phyloP scores from a whole-genome alignment of 192 early-diverging fungal genomes.

The Pecoramyces ruminantium region DNA sequence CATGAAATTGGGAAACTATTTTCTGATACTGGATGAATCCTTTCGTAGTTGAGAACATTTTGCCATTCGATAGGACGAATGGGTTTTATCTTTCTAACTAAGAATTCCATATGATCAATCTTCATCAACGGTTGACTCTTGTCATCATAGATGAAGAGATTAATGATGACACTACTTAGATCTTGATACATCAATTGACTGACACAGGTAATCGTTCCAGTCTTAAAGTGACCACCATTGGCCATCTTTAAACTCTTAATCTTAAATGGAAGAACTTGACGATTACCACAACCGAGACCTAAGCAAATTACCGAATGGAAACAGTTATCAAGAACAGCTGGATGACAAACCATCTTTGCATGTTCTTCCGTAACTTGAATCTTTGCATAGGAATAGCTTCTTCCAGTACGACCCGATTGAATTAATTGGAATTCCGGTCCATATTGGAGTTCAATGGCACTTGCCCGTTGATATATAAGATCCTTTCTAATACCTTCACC shows the following conservation, averaged over 20 bases:
- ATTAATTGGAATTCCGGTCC: neutral
- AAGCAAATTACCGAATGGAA: neutral
- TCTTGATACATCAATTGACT: neutral
- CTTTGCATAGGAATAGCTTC: neutral
- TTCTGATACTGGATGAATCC: neutral
- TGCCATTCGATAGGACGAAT: neutral
- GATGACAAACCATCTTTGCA: neutral
- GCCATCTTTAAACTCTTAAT: neutral
- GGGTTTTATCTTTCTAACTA: neutral
- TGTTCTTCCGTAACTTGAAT: neutral
- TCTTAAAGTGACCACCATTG: neutral
- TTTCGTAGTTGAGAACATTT: neutral
- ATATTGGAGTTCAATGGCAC: neutral
- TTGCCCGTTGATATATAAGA: neutral
- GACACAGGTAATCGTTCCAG: neutral
- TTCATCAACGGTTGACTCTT: neutral
- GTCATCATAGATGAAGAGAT: neutral
- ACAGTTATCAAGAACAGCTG: neutral
- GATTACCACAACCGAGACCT: neutral
- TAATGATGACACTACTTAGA: neutral
- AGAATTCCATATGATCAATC: neutral
- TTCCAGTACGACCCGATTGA: neutral
- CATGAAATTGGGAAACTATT: neutral
- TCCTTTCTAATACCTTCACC: neutral
- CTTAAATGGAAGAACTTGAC: neutral